Conservation (phyloP, 495 filamentous ascomycete species). For the Neurospora cerealis region DNA sequence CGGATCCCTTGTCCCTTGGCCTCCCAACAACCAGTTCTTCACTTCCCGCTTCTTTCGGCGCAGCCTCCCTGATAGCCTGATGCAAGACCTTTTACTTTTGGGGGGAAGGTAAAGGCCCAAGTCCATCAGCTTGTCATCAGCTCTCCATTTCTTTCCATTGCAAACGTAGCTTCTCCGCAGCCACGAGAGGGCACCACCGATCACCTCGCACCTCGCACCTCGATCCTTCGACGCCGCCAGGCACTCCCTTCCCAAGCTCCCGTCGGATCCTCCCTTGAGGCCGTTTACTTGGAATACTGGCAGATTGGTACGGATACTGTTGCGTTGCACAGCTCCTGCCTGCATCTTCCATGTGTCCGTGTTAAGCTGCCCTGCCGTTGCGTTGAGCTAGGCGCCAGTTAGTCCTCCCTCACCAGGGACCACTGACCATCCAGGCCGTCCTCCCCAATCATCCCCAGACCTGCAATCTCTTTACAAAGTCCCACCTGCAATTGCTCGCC, state of each 20-base stretch:
- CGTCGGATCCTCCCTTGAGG: not conserved
- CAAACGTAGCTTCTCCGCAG: not conserved
- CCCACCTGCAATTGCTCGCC: conserved; percentile 10
- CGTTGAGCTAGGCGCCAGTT: not conserved
- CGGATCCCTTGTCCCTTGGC: not conserved
- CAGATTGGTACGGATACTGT: not conserved
- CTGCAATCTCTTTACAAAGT: conserved; percentile 16
- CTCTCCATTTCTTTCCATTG: not conserved
- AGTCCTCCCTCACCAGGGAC: not conserved
- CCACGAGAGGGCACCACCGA: not conserved
- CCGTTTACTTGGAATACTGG: not conserved
- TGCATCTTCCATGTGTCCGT: not conserved
- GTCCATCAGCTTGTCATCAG: not conserved
- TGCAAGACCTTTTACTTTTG: not conserved
- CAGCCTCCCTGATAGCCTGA: not conserved
- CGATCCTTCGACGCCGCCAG: not conserved
- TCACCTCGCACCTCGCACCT: not conserved
- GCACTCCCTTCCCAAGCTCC: not conserved
- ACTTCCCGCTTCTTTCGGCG: not conserved
- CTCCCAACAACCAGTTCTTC: not conserved
- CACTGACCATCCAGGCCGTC: not conserved
- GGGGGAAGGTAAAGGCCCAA: not conserved
- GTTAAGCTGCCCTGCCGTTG: not conserved
- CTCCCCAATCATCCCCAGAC: conserved; percentile 19
- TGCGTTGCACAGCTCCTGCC: not conserved